Percentiles rank a stretch among this genome's conserved stretches.
Conservation (phyloP, 2,329 filamentous ascomycete species). For the Trichoderma sp. region DNA sequence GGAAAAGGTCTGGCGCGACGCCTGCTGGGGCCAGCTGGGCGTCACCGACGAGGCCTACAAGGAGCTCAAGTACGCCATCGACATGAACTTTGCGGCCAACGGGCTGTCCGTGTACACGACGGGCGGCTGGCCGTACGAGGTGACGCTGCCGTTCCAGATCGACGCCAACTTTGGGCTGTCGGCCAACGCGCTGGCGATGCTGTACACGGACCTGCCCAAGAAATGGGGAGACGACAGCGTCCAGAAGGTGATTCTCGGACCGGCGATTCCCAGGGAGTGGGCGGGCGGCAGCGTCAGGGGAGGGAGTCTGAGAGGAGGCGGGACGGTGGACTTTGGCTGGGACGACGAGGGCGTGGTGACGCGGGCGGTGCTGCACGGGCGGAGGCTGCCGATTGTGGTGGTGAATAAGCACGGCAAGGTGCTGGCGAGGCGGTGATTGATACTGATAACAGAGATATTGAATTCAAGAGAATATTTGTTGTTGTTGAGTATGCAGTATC, state of each 20-base stretch:
- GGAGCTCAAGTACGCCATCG: constrained; percentile 51
- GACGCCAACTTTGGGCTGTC: constrained; percentile 37
- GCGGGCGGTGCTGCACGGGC: constrained; percentile 13
- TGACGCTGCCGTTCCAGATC: constrained; percentile 35
- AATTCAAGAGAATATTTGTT: not conserved
- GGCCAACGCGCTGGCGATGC: constrained; percentile 24
- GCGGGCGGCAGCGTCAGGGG: constrained; percentile 25
- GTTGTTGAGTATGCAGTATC: not conserved
- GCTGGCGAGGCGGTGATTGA: not conserved
- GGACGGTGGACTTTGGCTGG: constrained; percentile 28
- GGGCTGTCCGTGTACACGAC: constrained; percentile 17
- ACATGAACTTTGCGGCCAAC: constrained; percentile 48
- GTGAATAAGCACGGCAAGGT: constrained; percentile 26
- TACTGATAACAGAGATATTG: not conserved
- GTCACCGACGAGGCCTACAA: constrained; percentile 52
- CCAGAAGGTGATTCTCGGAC: constrained; percentile 25
- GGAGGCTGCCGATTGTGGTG: constrained; percentile 12
- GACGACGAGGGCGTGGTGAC: constrained; percentile 20
- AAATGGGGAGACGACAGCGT: constrained; percentile 13
- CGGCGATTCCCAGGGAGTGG: constrained; percentile 27
- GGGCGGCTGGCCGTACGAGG: constrained; percentile 25
- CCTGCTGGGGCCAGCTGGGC: constrained; percentile 59
- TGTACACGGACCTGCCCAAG: constrained; percentile 21
- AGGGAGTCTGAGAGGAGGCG: constrained; percentile 23
- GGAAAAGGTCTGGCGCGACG: constrained; percentile 60